Evolutionary conservation across 352 stramenopile species (phyloP), one percentile per base, ranked within the genome.

Genomic region (Phytophthora brassicae): DNA sequence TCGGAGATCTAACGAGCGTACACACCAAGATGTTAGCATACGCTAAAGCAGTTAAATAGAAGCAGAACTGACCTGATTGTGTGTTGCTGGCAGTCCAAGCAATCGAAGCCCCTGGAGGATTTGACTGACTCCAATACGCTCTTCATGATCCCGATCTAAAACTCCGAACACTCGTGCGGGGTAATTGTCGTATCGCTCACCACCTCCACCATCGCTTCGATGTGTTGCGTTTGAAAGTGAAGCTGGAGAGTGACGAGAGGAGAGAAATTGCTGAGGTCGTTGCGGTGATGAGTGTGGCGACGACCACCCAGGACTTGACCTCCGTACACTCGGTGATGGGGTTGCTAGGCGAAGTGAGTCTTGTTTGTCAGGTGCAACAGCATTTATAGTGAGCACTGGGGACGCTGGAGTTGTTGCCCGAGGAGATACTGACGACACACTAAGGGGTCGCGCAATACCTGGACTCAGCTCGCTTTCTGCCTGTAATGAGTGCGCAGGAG

Each of bases 71-170:
- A 89, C 79, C 59, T 91, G 82, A 19, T 89, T 88, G 58, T 87
- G 78, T 7, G 78, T 89, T 14, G 80, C 79, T 39, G 79, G 78
- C 13, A 89, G 39, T 2, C 72, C 67, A 23, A 89, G 44, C 0
- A 90, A 56, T 7, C 72, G 64, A 33, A 90, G 63, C 8, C 81
- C 79, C 12, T 88, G 66, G 1, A 88, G 45, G 43, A 88, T 79
- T 56, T 90, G 77, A 19, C 68, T 66, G 7, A 88, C 76, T 0
- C 74, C 77, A 16, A 90, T 81, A 0, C 74, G 71, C 17, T 66
- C 62, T 28, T 62, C 61, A 39, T 77, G 64, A 20, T 81, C 53
- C 22, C 77, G 66, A 55, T 90, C 81, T 12, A 90, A 45, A 0
- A 88, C 68, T 13, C 60, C 48, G 52, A 90, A 90, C 1, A 90